Evolutionary conservation across 116 monocot genomes (phyloP).

Genomic region (Phalaenopsis hybrid): DNA sequence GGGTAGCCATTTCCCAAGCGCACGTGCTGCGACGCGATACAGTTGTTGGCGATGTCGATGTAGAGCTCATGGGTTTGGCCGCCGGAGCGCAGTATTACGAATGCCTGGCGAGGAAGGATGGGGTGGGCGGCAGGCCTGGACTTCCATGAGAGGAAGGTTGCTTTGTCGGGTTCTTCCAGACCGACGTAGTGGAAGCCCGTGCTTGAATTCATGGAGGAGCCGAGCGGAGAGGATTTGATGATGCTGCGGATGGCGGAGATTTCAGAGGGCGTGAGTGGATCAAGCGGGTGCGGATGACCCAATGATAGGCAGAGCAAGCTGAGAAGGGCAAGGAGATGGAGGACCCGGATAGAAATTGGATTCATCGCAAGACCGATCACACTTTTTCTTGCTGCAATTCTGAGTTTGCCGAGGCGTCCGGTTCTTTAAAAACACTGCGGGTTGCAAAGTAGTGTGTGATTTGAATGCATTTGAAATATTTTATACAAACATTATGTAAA

Average conservation of each 20-base stretch:
- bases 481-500: no score
- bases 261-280: constrained; percentile 39
- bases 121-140: neutral
- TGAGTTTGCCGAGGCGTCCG: no score
- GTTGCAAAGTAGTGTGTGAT: no score
- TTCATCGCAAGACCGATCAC: neutral
- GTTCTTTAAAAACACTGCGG: no score
- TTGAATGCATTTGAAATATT: no score
- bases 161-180: constrained; percentile 60
- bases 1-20: constrained; percentile 40
- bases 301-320: neutral
- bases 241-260: constrained; percentile 15
- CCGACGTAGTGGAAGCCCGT: constrained; percentile 57
- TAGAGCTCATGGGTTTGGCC: constrained; percentile 27
- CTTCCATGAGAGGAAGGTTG: constrained; percentile 18
- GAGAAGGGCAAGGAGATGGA: neutral
- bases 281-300: constrained; percentile 28
- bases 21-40: constrained; percentile 26
- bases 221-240: constrained; percentile 19
- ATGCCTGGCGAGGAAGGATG: neutral
- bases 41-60: constrained; percentile 28
- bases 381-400: no score
- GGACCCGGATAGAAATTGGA: neutral
- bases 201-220: neutral
- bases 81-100: constrained; percentile 19